A percentile compares a stretch with the other conserved stretches of the same genome.
These are phyloP conservation scores for Byssothecium circinans DNA, from an alignment of 2,329 filamentous ascomycete genomes.

Conservation along the genomic window DNA sequence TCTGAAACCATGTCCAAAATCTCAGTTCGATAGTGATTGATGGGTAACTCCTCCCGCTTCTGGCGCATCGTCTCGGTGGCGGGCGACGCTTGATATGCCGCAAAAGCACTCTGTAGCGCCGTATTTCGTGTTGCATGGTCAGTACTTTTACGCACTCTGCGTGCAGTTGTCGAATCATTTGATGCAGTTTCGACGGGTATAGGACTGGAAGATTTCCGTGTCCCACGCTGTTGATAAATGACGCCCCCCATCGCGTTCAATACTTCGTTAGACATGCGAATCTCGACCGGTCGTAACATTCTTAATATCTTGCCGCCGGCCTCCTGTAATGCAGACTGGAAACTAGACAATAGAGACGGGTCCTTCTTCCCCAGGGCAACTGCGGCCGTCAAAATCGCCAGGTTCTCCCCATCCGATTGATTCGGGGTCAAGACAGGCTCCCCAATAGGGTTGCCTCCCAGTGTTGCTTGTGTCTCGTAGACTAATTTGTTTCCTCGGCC, in stretches of 20 bases:
- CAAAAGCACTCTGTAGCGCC: background rate
- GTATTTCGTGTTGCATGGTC: background rate
- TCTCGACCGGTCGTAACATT: background rate
- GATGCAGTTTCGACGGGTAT: background rate
- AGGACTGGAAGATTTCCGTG: background rate
- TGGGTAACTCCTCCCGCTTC: slow-evolving; percentile 6
- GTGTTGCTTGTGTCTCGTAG: background rate
- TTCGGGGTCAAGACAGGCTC: background rate
- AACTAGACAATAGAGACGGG: background rate
- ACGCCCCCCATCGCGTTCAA: background rate
- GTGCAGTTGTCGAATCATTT: background rate
- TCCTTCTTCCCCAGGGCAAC: slow-evolving; percentile 1
- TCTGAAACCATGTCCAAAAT: slow-evolving; percentile 4
- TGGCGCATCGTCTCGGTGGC: background rate
- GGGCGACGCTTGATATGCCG: slow-evolving; percentile 1
- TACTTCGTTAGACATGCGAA: background rate
- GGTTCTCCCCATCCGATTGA: background rate
- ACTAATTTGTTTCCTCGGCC: background rate
- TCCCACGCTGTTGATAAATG: background rate
- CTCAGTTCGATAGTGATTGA: slow-evolving; percentile 3
- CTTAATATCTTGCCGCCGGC: background rate
- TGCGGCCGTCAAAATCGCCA: slow-evolving; percentile 2
- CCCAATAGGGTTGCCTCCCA: background rate
- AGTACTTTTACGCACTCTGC: background rate
- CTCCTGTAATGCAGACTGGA: background rate